These are phyloP conservation scores for Microcyclosporella mali DNA, from an alignment of 2,329 filamentous ascomycete species.

Conservation along the genomic window DNA sequence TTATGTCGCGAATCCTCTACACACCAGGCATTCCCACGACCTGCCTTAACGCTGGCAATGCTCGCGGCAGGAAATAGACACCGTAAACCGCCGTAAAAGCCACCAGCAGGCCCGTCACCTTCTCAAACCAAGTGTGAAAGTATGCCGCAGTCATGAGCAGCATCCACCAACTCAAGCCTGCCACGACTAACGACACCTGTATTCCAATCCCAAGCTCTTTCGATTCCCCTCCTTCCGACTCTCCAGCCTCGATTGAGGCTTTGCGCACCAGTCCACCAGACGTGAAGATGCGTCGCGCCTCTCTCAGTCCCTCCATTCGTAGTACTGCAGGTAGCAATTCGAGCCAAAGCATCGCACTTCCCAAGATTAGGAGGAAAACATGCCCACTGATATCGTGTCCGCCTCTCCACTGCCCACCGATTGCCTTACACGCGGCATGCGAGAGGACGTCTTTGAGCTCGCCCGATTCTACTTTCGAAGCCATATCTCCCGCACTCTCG, in stretches of 20 bases:
- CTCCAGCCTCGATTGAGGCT: conserved; percentile 38
- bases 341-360: conserved; percentile 72
- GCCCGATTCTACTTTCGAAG: conserved; percentile 36
- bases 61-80: conserved; percentile 46
- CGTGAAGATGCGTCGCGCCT: conserved; percentile 63
- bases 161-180: conserved; percentile 83
- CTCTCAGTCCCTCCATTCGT: conserved; percentile 41
- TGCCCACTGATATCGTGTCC: conserved; percentile 95
- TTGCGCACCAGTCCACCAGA: conserved; percentile 55
- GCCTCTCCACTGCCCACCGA: conserved; percentile 80
- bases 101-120: conserved; percentile 53
- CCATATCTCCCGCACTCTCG: conserved; percentile 37
- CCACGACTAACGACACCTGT: conserved; percentile 52
- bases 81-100: conserved; percentile 41
- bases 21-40: conserved; percentile 44
- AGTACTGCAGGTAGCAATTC: conserved; percentile 64
- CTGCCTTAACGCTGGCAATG: conserved; percentile 36
- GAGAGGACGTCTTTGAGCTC: conserved; percentile 54
- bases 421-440: conserved; percentile 71
- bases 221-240: conserved; percentile 34
- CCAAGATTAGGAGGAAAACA: conserved; percentile 84
- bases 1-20: conserved; percentile 9
- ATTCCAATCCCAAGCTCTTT: conserved; percentile 42
- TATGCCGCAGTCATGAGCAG: conserved; percentile 96
- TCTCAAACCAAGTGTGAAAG: conserved; percentile 98